Evolutionary conservation across 2,329 filamentous ascomycete species (phyloP), one percentile per base, ranked within the genome.

Genomic region (Dactylellina sp.): DNA sequence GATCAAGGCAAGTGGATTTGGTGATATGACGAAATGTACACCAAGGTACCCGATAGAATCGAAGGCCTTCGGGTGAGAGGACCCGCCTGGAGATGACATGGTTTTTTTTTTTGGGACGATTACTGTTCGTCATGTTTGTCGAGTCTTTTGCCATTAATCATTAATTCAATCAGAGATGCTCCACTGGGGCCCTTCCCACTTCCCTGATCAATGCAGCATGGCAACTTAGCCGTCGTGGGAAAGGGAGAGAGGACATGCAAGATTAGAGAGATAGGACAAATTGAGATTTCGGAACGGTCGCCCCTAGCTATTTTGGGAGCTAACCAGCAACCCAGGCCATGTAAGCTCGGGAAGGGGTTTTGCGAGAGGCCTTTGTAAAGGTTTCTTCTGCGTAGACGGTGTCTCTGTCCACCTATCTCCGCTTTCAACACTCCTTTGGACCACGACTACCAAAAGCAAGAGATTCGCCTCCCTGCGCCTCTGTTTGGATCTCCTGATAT

Each of bases 11-110:
- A 49, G 47, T 71, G 37, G 35, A 59, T 52, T 28, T 65, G 60
- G 39, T 16, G 68, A 72, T 72, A 72, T 72, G 68, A 72, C 68
- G 60, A 60, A 72, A 72, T 42, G n/a, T 3, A 12, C 44, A 57
- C 59, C 49, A 71, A 63, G 57, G 50, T 57, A 62, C 16, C 39
- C 53, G 60, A 65, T 64, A 24, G 32, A 24, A 24, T 44, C 49
- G 50, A 68, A 53, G 12, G 7, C 49, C 47, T 63, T 71, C 66
- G 66, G 60, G 22, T 65, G 57, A 53, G 64, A 65, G 46, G 68
- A 55, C 60, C 66, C 66, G 44, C 53, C 53, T 59, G 49, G 56
- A 63, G 50, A 39, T 40, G 32, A 56, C 52, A 55, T 46, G 55
- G n/a, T n/a, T n/a, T n/a, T 53, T 62, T 57, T 57, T 46, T 56